These are phyloP conservation scores for Suillus lakei DNA, from an alignment of 768 basidiomycete species.

Conservation along the genomic window DNA sequence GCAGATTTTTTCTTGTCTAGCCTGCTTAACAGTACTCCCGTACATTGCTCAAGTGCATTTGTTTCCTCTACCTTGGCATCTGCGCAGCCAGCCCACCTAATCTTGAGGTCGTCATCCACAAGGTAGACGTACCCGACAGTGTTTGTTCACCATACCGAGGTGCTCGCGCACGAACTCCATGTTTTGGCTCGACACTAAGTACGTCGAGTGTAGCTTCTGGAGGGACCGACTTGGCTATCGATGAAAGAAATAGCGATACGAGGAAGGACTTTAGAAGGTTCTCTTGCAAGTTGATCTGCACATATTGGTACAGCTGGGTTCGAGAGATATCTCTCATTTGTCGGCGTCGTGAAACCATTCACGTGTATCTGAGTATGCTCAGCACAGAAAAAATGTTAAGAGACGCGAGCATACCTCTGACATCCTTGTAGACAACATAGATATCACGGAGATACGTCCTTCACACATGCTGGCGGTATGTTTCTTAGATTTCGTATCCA, in stretches of 20 bases:
- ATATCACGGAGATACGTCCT: slow-evolving; percentile 78
- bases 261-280: slow-evolving; percentile 92
- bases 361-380: slow-evolving; percentile 66
- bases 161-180: slow-evolving; percentile 86
- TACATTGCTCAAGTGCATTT: slow-evolving; percentile 68
- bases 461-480: slow-evolving; percentile 81
- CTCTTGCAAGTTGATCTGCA: slow-evolving; percentile 93
- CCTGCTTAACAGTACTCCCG: slow-evolving; percentile 69
- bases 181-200: slow-evolving; percentile 81
- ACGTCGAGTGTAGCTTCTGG: slow-evolving; percentile 65
- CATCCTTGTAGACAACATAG: slow-evolving; percentile 84
- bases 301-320: slow-evolving; percentile 70
- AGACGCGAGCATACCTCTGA: slow-evolving; percentile 67
- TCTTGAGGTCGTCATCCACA: slow-evolving; percentile 80
- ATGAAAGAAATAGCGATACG: slow-evolving; percentile 81
- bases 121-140: slow-evolving; percentile 93
- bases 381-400: slow-evolving; percentile 5
- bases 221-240: slow-evolving; percentile 72
- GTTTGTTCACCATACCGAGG: slow-evolving; percentile 86
- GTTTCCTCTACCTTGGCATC: slow-evolving; percentile 80
- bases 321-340: slow-evolving; percentile 53
- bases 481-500: slow-evolving; percentile 57
- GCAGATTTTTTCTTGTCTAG: slow-evolving; percentile 35
- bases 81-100: slow-evolving; percentile 93
- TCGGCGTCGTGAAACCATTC: slow-evolving; percentile 66